phyloP scores from a whole-genome alignment of 768 basidiomycete genomes.

The Lentinula boryana region DNA sequence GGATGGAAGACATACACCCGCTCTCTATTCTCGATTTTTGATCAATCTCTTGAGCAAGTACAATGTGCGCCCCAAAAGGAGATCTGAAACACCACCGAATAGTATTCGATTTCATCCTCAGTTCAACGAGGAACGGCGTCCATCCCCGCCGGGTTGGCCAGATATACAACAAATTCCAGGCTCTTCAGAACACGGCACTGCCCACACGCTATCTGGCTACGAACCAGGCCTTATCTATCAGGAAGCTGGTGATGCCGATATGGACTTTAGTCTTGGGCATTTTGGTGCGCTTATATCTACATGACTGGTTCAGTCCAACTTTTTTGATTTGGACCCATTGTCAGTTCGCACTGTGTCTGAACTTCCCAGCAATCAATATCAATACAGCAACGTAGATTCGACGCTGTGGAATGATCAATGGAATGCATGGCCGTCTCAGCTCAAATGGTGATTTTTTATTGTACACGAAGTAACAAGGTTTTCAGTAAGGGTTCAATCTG shows the following conservation, averaged over 20 bases:
- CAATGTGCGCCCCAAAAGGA: neutral
- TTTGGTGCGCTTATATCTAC: constrained; percentile 18
- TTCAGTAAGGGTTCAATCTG: no score
- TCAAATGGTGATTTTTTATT: neutral
- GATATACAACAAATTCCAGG: constrained; percentile 24
- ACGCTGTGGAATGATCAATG: neutral
- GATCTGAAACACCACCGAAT: constrained; percentile 3
- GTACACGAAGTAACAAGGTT: no score
- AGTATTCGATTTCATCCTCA: constrained; percentile 14
- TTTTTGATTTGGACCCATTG: neutral
- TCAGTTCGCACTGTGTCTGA: constrained; percentile 29
- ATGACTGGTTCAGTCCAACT: neutral
- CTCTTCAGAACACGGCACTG: neutral
- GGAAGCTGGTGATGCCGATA: constrained; percentile 23
- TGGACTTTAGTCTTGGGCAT: constrained; percentile 43
- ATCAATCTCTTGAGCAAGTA: constrained; percentile 40
- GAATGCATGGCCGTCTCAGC: constrained; percentile 1
- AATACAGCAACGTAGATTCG: neutral
- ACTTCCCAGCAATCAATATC: constrained; percentile 4
- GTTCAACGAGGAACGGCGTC: constrained; percentile 15
- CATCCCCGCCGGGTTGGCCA: constrained; percentile 35
- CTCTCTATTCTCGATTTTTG: constrained; percentile 53
- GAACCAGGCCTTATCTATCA: constrained; percentile 10
- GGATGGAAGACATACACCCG: constrained; percentile 51
- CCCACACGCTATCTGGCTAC: constrained; percentile 3